These are phyloP conservation scores for Neckera pumila DNA, from an alignment of 225 moss, liverwort and hornwort species.

Conservation along the genomic window DNA sequence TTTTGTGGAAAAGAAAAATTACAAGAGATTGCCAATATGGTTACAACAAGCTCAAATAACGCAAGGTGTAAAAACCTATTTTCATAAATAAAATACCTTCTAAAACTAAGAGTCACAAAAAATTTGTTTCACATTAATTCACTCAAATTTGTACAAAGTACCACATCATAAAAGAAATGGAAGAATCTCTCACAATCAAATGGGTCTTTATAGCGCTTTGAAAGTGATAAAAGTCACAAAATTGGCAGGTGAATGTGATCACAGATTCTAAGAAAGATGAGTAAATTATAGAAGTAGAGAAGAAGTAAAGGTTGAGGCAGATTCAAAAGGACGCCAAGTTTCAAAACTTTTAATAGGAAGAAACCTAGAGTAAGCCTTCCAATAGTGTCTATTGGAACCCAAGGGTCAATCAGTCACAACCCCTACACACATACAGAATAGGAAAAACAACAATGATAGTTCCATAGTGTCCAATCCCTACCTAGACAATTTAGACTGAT, in stretches of 20 bases:
- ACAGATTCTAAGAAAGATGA: background rate
- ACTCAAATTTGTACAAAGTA: background rate
- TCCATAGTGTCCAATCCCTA: background rate
- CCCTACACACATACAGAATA: background rate
- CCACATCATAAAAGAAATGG: background rate
- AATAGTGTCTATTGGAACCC: conserved; percentile 19
- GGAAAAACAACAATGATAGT: background rate
- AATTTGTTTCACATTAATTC: background rate
- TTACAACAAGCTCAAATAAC: background rate
- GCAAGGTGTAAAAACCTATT: background rate
- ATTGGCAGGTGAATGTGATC: background rate
- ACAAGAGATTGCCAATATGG: background rate
- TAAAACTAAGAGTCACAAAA: background rate
- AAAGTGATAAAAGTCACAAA: background rate
- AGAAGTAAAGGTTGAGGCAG: background rate
- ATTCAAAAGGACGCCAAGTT: background rate
- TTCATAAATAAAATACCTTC: background rate
- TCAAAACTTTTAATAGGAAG: background rate
- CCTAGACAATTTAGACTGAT: background rate
- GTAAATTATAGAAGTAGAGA: background rate
- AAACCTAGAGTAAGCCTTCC: background rate
- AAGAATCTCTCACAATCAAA: background rate
- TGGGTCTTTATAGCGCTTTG: background rate
- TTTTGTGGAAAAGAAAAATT: background rate
- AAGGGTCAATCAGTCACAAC: background rate